Conservation (phyloP, 2,329 filamentous ascomycete species). For the Aspergillus texensis region DNA sequence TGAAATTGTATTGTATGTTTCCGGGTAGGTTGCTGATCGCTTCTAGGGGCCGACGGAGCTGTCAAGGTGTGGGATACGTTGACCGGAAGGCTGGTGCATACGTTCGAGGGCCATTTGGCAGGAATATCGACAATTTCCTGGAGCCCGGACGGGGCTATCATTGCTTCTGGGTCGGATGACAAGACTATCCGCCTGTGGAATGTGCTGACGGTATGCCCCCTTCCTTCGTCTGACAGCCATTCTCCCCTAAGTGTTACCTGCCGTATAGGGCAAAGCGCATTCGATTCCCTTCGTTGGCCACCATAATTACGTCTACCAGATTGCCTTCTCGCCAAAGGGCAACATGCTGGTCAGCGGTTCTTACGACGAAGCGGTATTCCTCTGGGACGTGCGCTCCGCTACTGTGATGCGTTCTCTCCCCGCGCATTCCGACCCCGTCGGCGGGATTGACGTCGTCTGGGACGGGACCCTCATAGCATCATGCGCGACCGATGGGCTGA, state of each 20-base stretch:
- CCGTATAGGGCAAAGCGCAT: constrained; percentile 55
- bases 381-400: constrained; percentile 93
- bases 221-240: neutral
- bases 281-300: constrained; percentile 74
- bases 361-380: constrained; percentile 94
- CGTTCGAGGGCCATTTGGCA: constrained; percentile 88
- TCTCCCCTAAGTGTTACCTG: neutral
- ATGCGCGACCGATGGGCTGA: constrained; percentile 87
- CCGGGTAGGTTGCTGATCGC: constrained; percentile 11
- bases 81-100: constrained; percentile 80
- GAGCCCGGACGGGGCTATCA: constrained; percentile 82
- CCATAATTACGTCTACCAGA: constrained; percentile 92
- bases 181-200: constrained; percentile 96
- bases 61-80: constrained; percentile 86
- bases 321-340: constrained; percentile 96
- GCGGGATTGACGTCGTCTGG: constrained; percentile 87
- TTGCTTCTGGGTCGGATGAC: constrained; percentile 93
- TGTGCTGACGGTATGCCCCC: constrained; percentile 50
- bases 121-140: constrained; percentile 93
- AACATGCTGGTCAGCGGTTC: constrained; percentile 95
- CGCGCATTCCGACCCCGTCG: constrained; percentile 92
- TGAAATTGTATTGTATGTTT: neutral
- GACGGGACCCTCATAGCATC: constrained; percentile 92
- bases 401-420: constrained; percentile 86
- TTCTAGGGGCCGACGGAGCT: constrained; percentile 75